These are phyloP conservation scores for Trichoderma sp. DNA, from an alignment of 2,329 filamentous ascomycete genomes.

Conservation along the genomic window DNA sequence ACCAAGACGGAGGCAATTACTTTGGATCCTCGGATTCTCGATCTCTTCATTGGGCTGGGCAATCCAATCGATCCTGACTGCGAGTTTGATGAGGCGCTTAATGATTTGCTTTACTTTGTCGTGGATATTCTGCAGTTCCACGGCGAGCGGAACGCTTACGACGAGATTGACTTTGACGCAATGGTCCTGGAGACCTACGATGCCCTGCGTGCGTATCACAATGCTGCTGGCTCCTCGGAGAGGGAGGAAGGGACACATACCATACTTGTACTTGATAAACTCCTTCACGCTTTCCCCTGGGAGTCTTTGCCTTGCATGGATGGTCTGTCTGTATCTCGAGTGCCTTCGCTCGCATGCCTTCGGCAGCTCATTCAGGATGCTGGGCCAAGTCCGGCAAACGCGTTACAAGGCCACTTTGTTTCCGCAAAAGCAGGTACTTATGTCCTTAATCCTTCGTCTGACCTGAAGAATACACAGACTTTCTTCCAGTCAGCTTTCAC, in stretches of 20 bases:
- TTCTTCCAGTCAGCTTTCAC: constrained; percentile 70
- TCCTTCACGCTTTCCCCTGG: constrained; percentile 91
- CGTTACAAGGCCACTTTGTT: constrained; percentile 56
- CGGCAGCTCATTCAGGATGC: constrained; percentile 71
- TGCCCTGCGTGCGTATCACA: constrained; percentile 78
- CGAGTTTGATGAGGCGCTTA: constrained; percentile 87
- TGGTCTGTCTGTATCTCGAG: constrained; percentile 76
- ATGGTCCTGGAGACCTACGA: constrained; percentile 90
- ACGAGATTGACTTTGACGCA: constrained; percentile 93
- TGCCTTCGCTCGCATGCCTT: constrained; percentile 84
- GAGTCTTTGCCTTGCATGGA: constrained; percentile 89
- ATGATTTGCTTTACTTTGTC: constrained; percentile 92
- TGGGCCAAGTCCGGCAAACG: constrained; percentile 29
- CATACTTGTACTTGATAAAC: constrained; percentile 88
- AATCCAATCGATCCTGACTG: constrained; percentile 67
- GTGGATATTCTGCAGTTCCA: constrained; percentile 97
- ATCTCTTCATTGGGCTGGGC: constrained; percentile 86
- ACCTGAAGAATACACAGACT: constrained; percentile 77
- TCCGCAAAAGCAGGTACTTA: constrained; percentile 66
- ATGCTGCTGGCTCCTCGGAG: constrained; percentile 47
- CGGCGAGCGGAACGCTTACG: constrained; percentile 93
- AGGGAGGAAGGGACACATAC: constrained; percentile 65
- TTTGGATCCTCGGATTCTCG: constrained; percentile 68
- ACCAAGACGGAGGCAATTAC: constrained; percentile 47
- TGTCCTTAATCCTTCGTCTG: constrained; percentile 86